Evolutionary conservation across 345 rosid genomes (phyloP).

Genomic region (Odontarrhena argentea): DNA sequence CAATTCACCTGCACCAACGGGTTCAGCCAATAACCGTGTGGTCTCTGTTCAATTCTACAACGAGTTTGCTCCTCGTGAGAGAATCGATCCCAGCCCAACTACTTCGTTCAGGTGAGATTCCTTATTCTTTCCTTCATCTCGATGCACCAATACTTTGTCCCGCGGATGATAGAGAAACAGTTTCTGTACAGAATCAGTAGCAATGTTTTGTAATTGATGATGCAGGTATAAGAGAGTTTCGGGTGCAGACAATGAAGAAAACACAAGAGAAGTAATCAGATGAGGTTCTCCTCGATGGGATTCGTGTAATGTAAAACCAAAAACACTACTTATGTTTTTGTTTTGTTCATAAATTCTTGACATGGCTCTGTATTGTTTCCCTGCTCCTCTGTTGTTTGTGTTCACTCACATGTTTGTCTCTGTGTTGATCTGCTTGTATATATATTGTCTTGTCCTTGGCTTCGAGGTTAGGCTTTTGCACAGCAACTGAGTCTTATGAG

Average conservation of each 20-base stretch:
- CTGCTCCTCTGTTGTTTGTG: constrained; percentile 28
- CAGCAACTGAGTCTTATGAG: constrained; percentile 16
- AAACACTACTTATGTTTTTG: constrained; percentile 23
- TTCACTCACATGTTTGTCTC: constrained; percentile 29
- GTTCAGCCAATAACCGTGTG: constrained; percentile 36
- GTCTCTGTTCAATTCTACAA: constrained; percentile 43
- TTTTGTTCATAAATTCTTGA: constrained; percentile 35
- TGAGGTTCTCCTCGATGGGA: constrained; percentile 32
- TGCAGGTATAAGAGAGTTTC: constrained; percentile 37
- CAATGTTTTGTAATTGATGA: background rate
- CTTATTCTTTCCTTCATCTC: constrained; percentile 3
- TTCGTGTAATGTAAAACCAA: constrained; percentile 26
- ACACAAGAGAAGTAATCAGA: constrained; percentile 36
- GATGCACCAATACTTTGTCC: background rate
- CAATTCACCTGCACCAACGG: constrained; percentile 41
- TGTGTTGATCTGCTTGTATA: constrained; percentile 31
- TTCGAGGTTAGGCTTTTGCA: constrained; percentile 29
- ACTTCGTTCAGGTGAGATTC: constrained; percentile 35
- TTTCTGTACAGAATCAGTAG: background rate
- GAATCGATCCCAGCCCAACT: constrained; percentile 35
- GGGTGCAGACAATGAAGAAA: constrained; percentile 37
- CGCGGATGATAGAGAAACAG: background rate
- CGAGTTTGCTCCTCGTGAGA: constrained; percentile 44
- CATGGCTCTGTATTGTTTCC: constrained; percentile 20
- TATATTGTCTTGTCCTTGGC: constrained; percentile 6